Conservation (phyloP, 2,329 filamentous ascomycete species). For the Acarospora socialis region DNA sequence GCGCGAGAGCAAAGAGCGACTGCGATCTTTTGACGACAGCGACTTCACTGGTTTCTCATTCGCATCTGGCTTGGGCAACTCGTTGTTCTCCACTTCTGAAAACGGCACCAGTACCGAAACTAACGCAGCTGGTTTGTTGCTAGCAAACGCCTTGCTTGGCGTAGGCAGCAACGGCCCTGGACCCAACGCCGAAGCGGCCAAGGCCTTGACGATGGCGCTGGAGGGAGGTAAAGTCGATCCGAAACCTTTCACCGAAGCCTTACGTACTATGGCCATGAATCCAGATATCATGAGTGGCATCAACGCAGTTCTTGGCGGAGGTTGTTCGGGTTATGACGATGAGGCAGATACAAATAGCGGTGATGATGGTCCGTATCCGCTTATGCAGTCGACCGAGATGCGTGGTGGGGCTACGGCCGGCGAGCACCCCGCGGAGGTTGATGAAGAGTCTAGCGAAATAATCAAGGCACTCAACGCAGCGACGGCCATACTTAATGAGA, state of each 20-base stretch:
- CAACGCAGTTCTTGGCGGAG: slow-evolving; percentile 6
- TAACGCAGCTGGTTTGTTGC: slow-evolving; percentile 7
- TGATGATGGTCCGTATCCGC: slow-evolving; percentile 2
- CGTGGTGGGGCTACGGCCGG: not conserved
- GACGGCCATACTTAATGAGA: slow-evolving; percentile 9
- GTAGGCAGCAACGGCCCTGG: slow-evolving; percentile 3
- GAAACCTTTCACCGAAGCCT: slow-evolving; percentile 10
- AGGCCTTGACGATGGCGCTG: slow-evolving; percentile 9
- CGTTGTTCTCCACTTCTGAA: slow-evolving; percentile 6
- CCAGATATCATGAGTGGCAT: slow-evolving; percentile 11
- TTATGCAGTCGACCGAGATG: slow-evolving; percentile 4
- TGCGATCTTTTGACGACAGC: slow-evolving; percentile 1
- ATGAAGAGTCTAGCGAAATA: slow-evolving; percentile 7
- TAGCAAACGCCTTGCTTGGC: slow-evolving; percentile 7
- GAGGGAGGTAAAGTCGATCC: slow-evolving; percentile 7
- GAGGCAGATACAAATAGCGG: slow-evolving; percentile 5
- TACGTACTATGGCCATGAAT: slow-evolving; percentile 9
- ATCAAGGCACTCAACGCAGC: slow-evolving; percentile 9
- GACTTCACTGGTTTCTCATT: slow-evolving; percentile 2
- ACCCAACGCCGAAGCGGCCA: slow-evolving; percentile 8
- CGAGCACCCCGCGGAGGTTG: slow-evolving; percentile 1
- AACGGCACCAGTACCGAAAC: slow-evolving; percentile 6
- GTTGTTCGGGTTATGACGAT: slow-evolving; percentile 3
- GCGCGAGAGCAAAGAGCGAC: slow-evolving; percentile 17
- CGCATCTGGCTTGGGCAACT: slow-evolving; percentile 3